These are phyloP conservation scores for Fulvia fulva DNA, from an alignment of 2,329 filamentous ascomycete genomes.

Conservation along the genomic window DNA sequence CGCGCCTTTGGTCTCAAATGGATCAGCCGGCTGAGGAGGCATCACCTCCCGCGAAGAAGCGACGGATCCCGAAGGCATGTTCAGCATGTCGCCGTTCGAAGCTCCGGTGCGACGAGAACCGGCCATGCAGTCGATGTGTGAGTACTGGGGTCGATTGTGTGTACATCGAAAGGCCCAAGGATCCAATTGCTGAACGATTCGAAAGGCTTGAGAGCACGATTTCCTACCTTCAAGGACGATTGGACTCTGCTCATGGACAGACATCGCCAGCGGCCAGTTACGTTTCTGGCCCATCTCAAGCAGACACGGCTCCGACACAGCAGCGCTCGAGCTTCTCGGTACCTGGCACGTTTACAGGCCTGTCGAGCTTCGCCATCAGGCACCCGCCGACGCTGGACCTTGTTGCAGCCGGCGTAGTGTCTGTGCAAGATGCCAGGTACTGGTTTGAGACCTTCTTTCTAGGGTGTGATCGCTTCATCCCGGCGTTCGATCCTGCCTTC, in stretches of 20 bases:
- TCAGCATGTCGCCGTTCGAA: constrained; percentile 12
- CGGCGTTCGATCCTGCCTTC: constrained; percentile 44
- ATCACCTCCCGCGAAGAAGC: neutral
- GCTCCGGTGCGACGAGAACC: constrained; percentile 11
- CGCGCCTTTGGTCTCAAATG: too few species aligned
- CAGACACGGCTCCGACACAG: neutral
- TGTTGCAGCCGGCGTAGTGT: constrained; percentile 3
- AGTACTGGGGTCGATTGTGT: neutral
- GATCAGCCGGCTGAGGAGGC: neutral
- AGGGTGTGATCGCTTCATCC: constrained; percentile 46
- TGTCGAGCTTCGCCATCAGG: constrained; percentile 4
- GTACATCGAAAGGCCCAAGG: neutral
- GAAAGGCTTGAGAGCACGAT: constrained; percentile 5
- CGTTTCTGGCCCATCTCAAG: neutral
- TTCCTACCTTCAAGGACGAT: constrained; percentile 3
- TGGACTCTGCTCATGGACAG: neutral
- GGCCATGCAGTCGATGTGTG: constrained; percentile 10
- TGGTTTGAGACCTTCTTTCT: constrained; percentile 13
- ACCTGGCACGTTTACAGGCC: neutral
- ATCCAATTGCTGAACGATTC: constrained; percentile 2
- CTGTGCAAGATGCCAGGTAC: constrained; percentile 4
- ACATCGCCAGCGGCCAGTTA: neutral
- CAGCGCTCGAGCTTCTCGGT: neutral
- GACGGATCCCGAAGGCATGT: constrained; percentile 13
- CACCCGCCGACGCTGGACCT: neutral